Percentiles rank a stretch among this genome's conserved stretches.
Conservation (phyloP, 2,329 filamentous ascomycete genomes). For the Fusarium camptoceras region DNA sequence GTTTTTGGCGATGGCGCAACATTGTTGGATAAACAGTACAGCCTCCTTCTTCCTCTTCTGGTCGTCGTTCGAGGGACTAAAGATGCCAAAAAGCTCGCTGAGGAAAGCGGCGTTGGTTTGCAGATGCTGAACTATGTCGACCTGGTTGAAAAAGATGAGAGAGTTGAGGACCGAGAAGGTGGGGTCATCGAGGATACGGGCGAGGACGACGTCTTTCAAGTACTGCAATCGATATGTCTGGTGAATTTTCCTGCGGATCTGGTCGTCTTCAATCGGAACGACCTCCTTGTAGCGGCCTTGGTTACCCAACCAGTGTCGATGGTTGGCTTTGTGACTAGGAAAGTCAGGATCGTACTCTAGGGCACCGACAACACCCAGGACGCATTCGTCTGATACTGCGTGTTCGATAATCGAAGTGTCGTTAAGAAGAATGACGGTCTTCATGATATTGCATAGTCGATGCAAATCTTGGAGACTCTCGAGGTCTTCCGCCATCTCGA, state of each 20-base stretch:
- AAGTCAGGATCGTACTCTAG: slow-evolving; percentile 99
- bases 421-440: slow-evolving; percentile 92
- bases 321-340: slow-evolving; percentile 96
- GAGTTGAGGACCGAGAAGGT: slow-evolving; percentile 98
- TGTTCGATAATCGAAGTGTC: slow-evolving; percentile 95
- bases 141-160: slow-evolving; percentile 98
- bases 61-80: slow-evolving; percentile 73
- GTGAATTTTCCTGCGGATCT: slow-evolving; percentile 90
- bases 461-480: slow-evolving; percentile 90
- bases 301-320: slow-evolving; percentile 90
- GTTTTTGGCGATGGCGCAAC: slow-evolving; percentile 93
- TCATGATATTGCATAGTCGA: slow-evolving; percentile 97
- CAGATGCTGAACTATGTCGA: slow-evolving; percentile 96
- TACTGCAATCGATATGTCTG: slow-evolving; percentile 97
- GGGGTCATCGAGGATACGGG: slow-evolving; percentile 94
- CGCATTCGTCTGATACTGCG: slow-evolving; percentile 88
- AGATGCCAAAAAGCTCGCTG: slow-evolving; percentile 88
- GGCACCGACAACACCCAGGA: slow-evolving; percentile 92
- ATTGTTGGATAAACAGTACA: slow-evolving; percentile 96
- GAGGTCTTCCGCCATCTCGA: slow-evolving; percentile 89
- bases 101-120: slow-evolving; percentile 83
- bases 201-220: slow-evolving; percentile 97
- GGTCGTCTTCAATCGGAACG: slow-evolving; percentile 85
- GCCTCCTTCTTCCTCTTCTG: slow-evolving; percentile 88
- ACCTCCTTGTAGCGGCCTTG: slow-evolving; percentile 96